phyloP scores from a whole-genome alignment of 306 rosid genomes.

The Quercus mongolica region DNA sequence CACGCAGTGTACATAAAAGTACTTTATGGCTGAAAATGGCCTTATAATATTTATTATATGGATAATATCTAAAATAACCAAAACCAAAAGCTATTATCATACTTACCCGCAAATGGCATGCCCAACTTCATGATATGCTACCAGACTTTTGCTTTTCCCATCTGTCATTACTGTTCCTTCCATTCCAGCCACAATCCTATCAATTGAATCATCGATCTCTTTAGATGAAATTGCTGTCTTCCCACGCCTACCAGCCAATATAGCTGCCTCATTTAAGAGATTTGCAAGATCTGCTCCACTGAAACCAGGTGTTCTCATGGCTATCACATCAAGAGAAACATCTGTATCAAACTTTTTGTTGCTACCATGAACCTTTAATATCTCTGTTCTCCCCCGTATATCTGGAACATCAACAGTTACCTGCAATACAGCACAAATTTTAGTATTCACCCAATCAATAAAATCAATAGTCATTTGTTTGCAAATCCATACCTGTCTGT shows the following conservation, averaged over 20 bases:
- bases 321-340: constrained; percentile 85
- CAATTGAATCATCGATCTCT: constrained; percentile 95
- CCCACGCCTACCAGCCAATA: constrained; percentile 93
- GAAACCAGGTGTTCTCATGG: constrained; percentile 99
- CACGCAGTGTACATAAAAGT: no score
- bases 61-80: not conserved
- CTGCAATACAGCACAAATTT: constrained; percentile 41
- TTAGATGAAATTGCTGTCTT: constrained; percentile 83
- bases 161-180: constrained; percentile 99
- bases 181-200: constrained; percentile 99
- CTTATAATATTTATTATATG: not conserved
- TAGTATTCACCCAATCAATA: constrained; percentile 1
- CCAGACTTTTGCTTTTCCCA: constrained; percentile 97
- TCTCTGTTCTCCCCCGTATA: constrained; percentile 89
- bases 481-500: constrained; percentile 64
- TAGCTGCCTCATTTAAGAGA: constrained; percentile 97
- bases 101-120: constrained; percentile 97
- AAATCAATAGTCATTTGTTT: not conserved
- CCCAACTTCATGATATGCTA: constrained; percentile 97
- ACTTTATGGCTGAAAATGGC: not conserved
- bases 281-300: constrained; percentile 99
- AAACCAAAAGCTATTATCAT: not conserved
- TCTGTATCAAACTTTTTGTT: constrained; percentile 82
- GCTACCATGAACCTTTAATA: constrained; percentile 89
- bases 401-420: constrained; percentile 95